Evolutionary conservation across 2,329 filamentous ascomycete genomes (phyloP).

Genomic region (Aspergillus phoenicis): DNA sequence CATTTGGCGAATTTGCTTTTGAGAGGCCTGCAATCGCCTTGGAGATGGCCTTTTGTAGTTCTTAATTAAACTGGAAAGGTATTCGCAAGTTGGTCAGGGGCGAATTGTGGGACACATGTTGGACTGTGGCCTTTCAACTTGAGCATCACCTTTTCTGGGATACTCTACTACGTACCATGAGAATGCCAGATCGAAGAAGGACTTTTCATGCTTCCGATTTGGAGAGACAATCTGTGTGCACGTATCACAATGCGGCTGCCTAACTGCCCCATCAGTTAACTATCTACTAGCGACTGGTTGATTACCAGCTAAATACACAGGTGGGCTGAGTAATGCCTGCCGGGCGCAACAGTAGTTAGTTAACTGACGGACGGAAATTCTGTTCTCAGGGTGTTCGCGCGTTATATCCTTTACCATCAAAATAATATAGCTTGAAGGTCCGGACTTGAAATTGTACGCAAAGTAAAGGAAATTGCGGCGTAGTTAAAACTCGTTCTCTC

Average conservation of each 20-base stretch:
- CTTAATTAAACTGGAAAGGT: background rate
- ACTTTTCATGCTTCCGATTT: background rate
- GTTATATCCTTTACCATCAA: too few relatives aligned
- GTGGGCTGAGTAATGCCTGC: background rate
- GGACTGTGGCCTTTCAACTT: background rate
- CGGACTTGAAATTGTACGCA: too few relatives aligned
- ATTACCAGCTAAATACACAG: background rate
- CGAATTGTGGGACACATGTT: background rate
- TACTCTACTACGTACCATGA: background rate
- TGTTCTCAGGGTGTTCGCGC: background rate
- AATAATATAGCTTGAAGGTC: too few relatives aligned
- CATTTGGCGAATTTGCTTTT: background rate
- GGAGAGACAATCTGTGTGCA: background rate
- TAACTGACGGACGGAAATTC: background rate
- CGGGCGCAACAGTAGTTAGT: background rate
- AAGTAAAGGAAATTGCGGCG: too few relatives aligned
- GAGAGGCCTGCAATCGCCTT: background rate
- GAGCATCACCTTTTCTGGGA: background rate
- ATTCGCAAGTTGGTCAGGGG: background rate
- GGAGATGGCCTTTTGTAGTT: background rate
- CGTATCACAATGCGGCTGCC: slow-evolving; percentile 5
- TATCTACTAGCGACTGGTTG: background rate
- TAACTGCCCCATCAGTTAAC: background rate
- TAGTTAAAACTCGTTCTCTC: background rate
- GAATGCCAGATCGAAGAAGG: background rate